phyloP scores from a whole-genome alignment of 1,284 basidiomycete species.

The Hortiboletus rubellus region DNA sequence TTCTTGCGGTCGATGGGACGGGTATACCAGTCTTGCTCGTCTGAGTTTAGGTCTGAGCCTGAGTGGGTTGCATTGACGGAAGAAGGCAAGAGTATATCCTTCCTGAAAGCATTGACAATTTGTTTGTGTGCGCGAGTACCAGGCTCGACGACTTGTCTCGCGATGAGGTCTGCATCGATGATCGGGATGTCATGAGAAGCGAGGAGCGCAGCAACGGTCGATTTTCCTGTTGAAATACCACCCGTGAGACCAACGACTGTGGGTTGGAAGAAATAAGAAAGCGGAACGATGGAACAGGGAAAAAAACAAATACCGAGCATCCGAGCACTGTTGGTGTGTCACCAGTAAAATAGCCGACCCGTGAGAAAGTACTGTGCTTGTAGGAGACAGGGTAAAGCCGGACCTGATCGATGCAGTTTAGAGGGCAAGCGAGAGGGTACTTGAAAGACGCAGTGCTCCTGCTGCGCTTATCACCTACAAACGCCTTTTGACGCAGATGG shows the following conservation, averaged over 20 bases:
- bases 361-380: too few species aligned
- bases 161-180: slow-evolving; percentile 91
- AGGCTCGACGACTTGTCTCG: slow-evolving; percentile 85
- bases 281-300: background rate
- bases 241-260: slow-evolving; percentile 94
- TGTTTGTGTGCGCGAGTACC: slow-evolving; percentile 73
- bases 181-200: slow-evolving; percentile 69
- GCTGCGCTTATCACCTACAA: too few species aligned
- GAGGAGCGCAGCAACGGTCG: slow-evolving; percentile 82
- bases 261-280: background rate
- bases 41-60: background rate
- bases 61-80: background rate
- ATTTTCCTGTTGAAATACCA: slow-evolving; percentile 96
- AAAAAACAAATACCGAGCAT: slow-evolving; percentile 23
- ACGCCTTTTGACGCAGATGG: too few species aligned
- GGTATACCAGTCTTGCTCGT: slow-evolving; percentile 39
- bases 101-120: slow-evolving; percentile 76
- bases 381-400: too few species aligned
- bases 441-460: too few species aligned
- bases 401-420: too few species aligned
- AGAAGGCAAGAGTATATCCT: slow-evolving; percentile 54
- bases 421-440: too few species aligned
- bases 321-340: background rate
- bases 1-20: slow-evolving; percentile 82
- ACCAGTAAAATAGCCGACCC: too few species aligned